These are phyloP conservation scores for Umbellularia californica DNA, from an alignment of 164 flowering plant species.

Conservation along the genomic window DNA sequence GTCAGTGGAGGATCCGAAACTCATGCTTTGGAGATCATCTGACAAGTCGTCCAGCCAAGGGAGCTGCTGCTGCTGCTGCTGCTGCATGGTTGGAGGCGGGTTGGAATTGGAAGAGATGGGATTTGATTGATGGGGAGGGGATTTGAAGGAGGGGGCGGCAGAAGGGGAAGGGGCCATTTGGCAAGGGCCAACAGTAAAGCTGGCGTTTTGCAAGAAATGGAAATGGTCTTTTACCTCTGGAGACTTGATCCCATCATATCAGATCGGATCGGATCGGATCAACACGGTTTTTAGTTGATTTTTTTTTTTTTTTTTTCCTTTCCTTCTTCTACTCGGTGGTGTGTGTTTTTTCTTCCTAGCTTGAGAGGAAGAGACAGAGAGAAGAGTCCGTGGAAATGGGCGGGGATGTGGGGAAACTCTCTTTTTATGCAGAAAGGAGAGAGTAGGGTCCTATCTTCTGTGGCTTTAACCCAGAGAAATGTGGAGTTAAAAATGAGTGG, in stretches of 20 bases:
- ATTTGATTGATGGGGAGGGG: neutral
- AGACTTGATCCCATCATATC: conserved; percentile 1
- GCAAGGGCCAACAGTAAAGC: neutral
- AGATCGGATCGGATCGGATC: neutral
- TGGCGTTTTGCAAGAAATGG: neutral
- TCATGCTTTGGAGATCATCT: conserved; percentile 63
- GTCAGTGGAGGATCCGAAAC: conserved; percentile 55
- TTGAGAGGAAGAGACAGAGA: neutral
- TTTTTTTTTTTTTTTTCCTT: neutral
- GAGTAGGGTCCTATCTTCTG: too few species aligned
- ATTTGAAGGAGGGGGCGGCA: conserved; percentile 1
- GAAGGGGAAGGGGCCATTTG: conserved; percentile 2
- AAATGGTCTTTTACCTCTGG: neutral
- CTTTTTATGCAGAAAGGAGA: neutral
- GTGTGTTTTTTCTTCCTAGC: too few species aligned
- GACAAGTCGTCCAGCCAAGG: conserved; percentile 49
- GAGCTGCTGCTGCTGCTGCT: conserved; percentile 18
- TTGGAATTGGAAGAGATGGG: neutral
- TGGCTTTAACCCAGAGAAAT: too few species aligned
- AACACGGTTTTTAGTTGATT: neutral
- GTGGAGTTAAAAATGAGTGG: too few species aligned
- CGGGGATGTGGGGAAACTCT: neutral
- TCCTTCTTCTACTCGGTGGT: neutral
- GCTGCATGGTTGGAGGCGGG: neutral
- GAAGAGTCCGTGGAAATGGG: neutral